Conservation (phyloP, 148 eudicot genomes). For the Rhododendron ovatum region DNA sequence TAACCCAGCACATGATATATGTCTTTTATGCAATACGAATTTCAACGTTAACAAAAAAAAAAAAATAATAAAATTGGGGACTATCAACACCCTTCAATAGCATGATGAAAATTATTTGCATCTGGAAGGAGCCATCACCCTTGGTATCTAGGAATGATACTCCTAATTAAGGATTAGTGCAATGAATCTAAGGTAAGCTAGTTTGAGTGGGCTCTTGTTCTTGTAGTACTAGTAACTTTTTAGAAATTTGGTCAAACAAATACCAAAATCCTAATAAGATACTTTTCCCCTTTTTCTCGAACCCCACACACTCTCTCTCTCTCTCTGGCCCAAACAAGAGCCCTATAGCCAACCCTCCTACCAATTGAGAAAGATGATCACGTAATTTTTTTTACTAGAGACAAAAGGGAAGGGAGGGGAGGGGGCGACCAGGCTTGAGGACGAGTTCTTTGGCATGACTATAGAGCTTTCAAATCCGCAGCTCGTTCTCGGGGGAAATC, state of each 20-base stretch:
- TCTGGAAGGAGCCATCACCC: neutral
- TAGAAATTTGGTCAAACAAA: neutral
- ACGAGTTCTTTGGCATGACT: neutral
- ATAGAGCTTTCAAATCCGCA: neutral
- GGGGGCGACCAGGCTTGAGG: neutral
- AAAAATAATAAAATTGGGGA: too few species aligned
- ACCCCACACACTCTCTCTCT: neutral
- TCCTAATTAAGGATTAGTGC: neutral
- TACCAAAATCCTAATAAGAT: too few species aligned
- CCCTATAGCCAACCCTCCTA: neutral
- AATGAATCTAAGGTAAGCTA: constrained; percentile 3
- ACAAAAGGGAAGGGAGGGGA: neutral
- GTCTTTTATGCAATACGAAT: too few species aligned
- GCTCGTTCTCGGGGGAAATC: too few species aligned
- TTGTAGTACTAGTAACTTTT: neutral
- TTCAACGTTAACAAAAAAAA: too few species aligned
- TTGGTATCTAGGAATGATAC: neutral
- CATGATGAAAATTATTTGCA: neutral
- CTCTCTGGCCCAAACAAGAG: neutral
- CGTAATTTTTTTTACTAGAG: neutral
- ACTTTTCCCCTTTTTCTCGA: neutral
- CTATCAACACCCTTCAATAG: too few species aligned
- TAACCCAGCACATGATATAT: too few species aligned
- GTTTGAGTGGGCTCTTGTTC: neutral
- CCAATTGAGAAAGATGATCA: neutral